Conservation (phyloP, 768 basidiomycete species). For the Naganishia friedmannii region DNA sequence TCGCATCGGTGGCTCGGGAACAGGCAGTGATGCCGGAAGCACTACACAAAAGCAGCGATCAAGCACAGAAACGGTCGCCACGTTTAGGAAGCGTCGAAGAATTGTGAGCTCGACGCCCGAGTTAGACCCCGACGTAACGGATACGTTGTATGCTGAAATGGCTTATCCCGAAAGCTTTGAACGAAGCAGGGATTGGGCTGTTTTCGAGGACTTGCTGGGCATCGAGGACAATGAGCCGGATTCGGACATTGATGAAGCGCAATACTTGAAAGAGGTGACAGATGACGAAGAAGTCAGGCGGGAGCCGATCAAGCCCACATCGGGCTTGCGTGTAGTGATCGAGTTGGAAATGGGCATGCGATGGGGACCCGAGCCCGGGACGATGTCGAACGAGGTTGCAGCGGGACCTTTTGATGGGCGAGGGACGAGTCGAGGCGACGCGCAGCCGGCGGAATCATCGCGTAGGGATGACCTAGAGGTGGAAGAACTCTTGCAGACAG, state of each 20-base stretch:
- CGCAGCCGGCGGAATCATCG: too few relatives aligned
- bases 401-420: neutral
- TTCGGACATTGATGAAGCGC: neutral
- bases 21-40: constrained; percentile 6
- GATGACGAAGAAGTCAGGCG: neutral
- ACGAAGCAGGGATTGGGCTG: constrained; percentile 13
- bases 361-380: neutral
- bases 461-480: too few relatives aligned
- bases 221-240: constrained; percentile 5
- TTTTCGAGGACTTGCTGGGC: constrained; percentile 2
- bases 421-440: neutral
- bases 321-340: neutral
- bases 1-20: constrained; percentile 7
- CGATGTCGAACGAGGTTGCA: too few relatives aligned
- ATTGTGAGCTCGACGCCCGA: constrained; percentile 26
- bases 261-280: neutral
- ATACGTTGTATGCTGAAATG: constrained; percentile 25
- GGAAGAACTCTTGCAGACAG: too few relatives aligned
- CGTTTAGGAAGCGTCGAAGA: constrained; percentile 8
- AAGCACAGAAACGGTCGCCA: neutral
- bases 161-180: constrained; percentile 24
- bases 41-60: neutral
- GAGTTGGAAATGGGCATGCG: neutral
- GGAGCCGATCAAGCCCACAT: neutral
- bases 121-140: neutral